phyloP scores from a whole-genome alignment of 139 green algal species.

The Coelastrella sp. region DNA sequence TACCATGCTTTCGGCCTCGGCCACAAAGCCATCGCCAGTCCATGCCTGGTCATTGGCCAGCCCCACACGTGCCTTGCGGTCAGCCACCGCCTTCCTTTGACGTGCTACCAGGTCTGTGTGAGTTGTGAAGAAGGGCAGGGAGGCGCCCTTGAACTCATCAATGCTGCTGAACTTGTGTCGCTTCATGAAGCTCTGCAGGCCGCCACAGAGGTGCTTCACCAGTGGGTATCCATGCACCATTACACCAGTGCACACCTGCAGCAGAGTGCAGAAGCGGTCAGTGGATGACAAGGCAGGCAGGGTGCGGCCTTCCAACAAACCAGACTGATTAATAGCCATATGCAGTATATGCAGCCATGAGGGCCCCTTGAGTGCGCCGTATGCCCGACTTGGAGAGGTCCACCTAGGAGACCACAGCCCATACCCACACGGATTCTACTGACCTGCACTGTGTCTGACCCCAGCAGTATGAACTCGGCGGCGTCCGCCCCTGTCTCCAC shows the following conservation, averaged over 20 bases:
- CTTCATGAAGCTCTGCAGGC: slow-evolving; percentile 86
- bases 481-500: slow-evolving; percentile 94
- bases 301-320: too few relatives aligned
- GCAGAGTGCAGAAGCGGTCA: background rate
- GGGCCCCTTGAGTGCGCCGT: too few relatives aligned
- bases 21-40: slow-evolving; percentile 92
- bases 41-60: slow-evolving; percentile 93
- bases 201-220: slow-evolving; percentile 90
- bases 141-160: slow-evolving; percentile 85
- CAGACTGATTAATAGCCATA: too few relatives aligned
- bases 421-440: background rate
- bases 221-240: slow-evolving; percentile 98
- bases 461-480: slow-evolving; percentile 97
- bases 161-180: slow-evolving; percentile 91
- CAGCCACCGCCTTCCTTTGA: slow-evolving; percentile 85
- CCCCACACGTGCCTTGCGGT: slow-evolving; percentile 78
- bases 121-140: slow-evolving; percentile 94
- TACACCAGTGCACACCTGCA: slow-evolving; percentile 96
- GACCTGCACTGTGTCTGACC: slow-evolving; percentile 94
- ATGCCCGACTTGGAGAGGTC: too few relatives aligned
- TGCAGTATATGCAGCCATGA: too few relatives aligned
- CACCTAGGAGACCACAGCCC: too few relatives aligned
- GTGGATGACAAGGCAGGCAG: too few relatives aligned
- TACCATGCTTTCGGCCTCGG: slow-evolving; percentile 76
- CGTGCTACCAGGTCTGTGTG: slow-evolving; percentile 92